phyloP scores from a whole-genome alignment of 352 stramenopile species.

The Pythium coloratum region DNA sequence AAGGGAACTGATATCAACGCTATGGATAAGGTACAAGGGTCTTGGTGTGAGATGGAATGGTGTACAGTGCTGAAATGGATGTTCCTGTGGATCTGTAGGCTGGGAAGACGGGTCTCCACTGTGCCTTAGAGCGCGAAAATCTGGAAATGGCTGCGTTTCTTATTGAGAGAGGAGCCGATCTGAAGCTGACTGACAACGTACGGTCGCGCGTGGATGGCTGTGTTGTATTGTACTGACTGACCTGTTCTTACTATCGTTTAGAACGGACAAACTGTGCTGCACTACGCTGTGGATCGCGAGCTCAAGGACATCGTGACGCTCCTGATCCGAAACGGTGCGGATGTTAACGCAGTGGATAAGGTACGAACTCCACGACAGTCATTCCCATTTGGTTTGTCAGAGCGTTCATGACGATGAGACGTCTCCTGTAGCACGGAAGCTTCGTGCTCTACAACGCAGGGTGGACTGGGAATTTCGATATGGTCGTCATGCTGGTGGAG shows the following conservation, averaged over 20 bases:
- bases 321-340: neutral
- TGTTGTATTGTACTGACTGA: too few species aligned
- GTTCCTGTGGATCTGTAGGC: neutral
- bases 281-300: neutral
- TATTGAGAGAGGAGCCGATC: neutral
- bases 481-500: neutral
- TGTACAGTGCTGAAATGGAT: too few species aligned
- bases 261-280: neutral
- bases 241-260: neutral
- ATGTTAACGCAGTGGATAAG: neutral
- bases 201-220: neutral
- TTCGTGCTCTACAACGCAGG: neutral
- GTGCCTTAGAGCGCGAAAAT: neutral
- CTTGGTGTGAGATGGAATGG: neutral
- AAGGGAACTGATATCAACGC: neutral
- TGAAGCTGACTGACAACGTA: neutral
- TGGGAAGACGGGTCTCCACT: neutral
- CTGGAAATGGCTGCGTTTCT: neutral
- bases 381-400: too few species aligned
- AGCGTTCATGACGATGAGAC: too few species aligned
- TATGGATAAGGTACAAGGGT: neutral
- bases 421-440: neutral
- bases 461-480: neutral
- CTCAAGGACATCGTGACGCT: neutral
- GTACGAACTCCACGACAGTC: neutral